Conservation (phyloP, 257 asterid species). For the Rehmannia glutinosa region DNA sequence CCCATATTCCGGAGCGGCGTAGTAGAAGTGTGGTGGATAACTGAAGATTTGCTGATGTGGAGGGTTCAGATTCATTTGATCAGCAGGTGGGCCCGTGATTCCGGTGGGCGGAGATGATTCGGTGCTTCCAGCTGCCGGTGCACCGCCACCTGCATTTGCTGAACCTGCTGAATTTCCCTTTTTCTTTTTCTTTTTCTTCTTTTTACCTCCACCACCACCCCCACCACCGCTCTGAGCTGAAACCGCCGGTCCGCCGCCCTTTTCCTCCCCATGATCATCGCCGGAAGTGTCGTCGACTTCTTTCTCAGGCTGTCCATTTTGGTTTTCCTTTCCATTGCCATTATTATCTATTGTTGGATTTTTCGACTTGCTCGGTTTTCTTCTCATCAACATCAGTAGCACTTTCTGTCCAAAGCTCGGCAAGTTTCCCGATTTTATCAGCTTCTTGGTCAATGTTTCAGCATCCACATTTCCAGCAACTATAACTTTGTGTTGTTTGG, state of each 20-base stretch:
- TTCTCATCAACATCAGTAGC: constrained; percentile 22
- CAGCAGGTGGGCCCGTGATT: constrained; percentile 15
- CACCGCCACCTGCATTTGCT: constrained; percentile 26
- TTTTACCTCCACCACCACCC: constrained; percentile 26
- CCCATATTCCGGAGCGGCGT: constrained; percentile 46
- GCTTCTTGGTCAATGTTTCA: constrained; percentile 51
- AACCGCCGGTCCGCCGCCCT: constrained; percentile 21
- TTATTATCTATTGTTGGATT: constrained; percentile 18
- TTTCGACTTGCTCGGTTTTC: constrained; percentile 21
- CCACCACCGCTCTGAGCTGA: constrained; percentile 18
- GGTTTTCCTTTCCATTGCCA: constrained; percentile 16
- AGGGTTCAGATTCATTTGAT: constrained; percentile 17
- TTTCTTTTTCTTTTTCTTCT: constrained; percentile 50
- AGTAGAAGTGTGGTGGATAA: constrained; percentile 29
- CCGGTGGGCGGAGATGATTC: constrained; percentile 22
- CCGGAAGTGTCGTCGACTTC: constrained; percentile 22
- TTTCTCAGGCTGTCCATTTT: constrained; percentile 3
- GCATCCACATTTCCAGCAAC: constrained; percentile 59
- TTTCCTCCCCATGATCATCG: constrained; percentile 24
- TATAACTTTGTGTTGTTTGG: constrained; percentile 54
- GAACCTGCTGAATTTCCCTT: constrained; percentile 22
- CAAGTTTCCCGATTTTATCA: constrained; percentile 45
- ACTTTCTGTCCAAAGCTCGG: constrained; percentile 49
- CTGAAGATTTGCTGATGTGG: constrained; percentile 32
- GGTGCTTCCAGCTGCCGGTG: constrained; percentile 18